Percentiles rank a stretch among this genome's conserved stretches.
These are phyloP conservation scores for Penicillium sp. DNA, from an alignment of 2,329 filamentous ascomycete genomes.

Conservation along the genomic window DNA sequence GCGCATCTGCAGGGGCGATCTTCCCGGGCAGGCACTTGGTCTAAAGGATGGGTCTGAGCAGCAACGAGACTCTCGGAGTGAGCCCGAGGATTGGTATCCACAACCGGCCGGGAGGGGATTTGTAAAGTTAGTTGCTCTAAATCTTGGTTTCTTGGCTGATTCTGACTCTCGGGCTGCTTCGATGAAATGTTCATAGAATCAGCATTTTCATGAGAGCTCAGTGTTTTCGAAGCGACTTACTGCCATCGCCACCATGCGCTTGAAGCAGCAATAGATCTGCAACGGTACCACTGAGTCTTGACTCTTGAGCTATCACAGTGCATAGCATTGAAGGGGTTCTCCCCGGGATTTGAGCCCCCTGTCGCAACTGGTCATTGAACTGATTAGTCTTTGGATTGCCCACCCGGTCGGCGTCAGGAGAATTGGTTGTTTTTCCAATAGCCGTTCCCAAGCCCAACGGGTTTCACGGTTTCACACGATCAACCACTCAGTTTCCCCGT, in stretches of 20 bases:
- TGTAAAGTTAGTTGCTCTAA: background rate
- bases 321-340: background rate
- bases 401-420: background rate
- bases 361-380: background rate
- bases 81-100: slow-evolving; percentile 2
- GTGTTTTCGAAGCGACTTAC: background rate
- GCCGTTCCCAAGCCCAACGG: slow-evolving; percentile 4
- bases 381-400: background rate
- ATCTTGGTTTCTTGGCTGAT: background rate
- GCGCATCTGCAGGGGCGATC: background rate
- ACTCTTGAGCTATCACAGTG: background rate
- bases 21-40: background rate
- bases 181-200: no score
- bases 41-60: background rate
- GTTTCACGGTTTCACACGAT: slow-evolving; percentile 7
- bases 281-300: no score
- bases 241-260: background rate
- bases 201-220: background rate
- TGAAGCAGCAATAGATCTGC: background rate
- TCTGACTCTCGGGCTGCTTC: no score
- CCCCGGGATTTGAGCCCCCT: background rate
- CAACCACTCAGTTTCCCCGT: slow-evolving; percentile 1
- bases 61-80: slow-evolving; percentile 1
- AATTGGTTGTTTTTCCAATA: slow-evolving; percentile 1
- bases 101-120: background rate